Conservation (phyloP, 139 green algal species). For the Coelastrella sp. region DNA sequence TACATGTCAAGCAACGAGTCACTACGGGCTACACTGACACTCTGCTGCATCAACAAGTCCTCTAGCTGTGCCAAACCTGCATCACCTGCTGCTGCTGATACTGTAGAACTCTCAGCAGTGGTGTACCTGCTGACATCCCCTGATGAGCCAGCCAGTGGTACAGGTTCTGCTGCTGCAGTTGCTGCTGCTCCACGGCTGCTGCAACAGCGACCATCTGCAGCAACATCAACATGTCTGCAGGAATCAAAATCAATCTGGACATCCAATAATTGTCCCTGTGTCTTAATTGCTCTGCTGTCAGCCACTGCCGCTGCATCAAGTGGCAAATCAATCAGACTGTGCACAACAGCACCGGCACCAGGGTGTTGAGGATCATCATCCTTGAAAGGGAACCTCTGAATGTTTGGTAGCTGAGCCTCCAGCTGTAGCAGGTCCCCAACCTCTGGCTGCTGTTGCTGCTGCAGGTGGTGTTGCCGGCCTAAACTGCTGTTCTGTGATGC, state of each 20-base stretch:
- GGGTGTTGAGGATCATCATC: no score
- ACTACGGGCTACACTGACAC: neutral
- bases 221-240: neutral
- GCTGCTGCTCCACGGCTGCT: neutral
- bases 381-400: no score
- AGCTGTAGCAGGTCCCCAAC: neutral
- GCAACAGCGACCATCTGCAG: neutral
- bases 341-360: neutral
- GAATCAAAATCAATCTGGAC: neutral
- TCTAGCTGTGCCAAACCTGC: neutral
- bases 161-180: neutral
- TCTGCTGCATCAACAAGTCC: neutral
- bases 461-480: neutral
- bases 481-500: neutral
- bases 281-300: neutral
- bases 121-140: neutral
- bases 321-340: neutral
- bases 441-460: neutral
- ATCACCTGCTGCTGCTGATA: neutral
- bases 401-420: neutral
- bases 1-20: constrained; percentile 12
- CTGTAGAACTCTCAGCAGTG: neutral
- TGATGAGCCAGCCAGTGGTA: neutral
- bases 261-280: neutral
- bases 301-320: no score